Base-by-base conservation (phyloP, 1,284 basidiomycete genomes). In the Pterulicium gracile region DNA sequence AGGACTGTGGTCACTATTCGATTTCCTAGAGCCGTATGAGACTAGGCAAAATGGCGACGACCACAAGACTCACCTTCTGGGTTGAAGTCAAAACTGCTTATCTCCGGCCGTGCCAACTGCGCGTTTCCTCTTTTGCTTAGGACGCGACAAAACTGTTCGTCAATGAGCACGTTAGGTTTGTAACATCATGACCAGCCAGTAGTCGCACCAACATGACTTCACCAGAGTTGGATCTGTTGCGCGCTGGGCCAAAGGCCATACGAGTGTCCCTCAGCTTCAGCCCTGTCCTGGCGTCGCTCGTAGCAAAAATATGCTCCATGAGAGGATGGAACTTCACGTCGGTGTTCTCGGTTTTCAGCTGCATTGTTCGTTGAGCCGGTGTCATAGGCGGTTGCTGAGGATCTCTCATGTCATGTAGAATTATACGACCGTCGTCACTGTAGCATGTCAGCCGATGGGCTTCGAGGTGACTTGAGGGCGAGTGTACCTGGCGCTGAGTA, bases 261-360 rank as follows among this genome's bases (percentile, higher is more conserved):
- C 85, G 68, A n/a, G 66, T 63, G 57, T 88, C 85, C n/a, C 81
- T 72, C 47, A 88, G 69, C 51, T 70, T 76, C 1, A 86, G 73
- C 17, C 64, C 59, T 1, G 81, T 81, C 5, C 56, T 60, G 7
- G 58, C 64, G 49, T 85, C 79, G 44, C 78, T 73, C 3, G 78
- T 83, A 2, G 72, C 71, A 50, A 89, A 88, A 35, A 85, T 56
- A 51, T 84, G 69, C 41, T 76, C 74, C 66, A 77, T 75, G 24
- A 52, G 57, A 7, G 81, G 85, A 59, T 84, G 82, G 51, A 70
- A 80, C 52, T 75, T 70, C 5, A 78, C 74, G 44, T 72, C 72
- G 0, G 79, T 81, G 44, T 80, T 70, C 55, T 83, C 79, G 34
- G 67, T 54, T 5, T 56, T 52, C 1, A 77, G 62, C 52, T 76